Evolutionary conservation across 352 stramenopile species (phyloP).

Genomic region (Blastocystis sp.): DNA sequence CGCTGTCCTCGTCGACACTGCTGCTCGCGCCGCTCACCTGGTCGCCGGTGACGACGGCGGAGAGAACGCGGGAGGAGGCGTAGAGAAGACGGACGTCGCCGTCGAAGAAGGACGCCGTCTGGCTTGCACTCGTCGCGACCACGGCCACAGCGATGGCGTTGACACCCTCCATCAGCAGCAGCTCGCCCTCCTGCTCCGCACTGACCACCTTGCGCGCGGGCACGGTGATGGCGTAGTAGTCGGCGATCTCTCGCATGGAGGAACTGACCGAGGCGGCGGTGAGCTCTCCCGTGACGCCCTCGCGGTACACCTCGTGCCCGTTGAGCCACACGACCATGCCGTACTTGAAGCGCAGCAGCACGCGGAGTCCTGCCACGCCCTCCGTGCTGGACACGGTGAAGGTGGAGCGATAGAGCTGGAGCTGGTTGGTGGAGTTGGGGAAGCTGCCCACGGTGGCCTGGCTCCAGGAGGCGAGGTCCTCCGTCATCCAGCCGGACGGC

Average conservation of each 20-base stretch:
- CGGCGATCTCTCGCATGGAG: neutral
- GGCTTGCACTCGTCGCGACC: neutral
- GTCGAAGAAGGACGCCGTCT: neutral
- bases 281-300: neutral
- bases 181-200: neutral
- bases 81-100: neutral
- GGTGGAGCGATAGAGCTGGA: slow-evolving; percentile 3
- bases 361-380: neutral
- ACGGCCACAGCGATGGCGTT: neutral
- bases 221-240: neutral
- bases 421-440: neutral
- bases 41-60: neutral
- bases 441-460: neutral
- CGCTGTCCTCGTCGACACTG: neutral
- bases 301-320: slow-evolving; percentile 28
- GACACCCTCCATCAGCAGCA: neutral
- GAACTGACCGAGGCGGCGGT: neutral
- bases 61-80: neutral
- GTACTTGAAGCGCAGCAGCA: slow-evolving; percentile 15
- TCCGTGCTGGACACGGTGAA: neutral
- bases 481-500: neutral
- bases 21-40: neutral
- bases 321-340: slow-evolving; percentile 32
- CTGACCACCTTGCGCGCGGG: neutral
- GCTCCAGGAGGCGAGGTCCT: neutral